Conservation (phyloP, 1,284 basidiomycete genomes). For the Nidula niveotomentosa region DNA sequence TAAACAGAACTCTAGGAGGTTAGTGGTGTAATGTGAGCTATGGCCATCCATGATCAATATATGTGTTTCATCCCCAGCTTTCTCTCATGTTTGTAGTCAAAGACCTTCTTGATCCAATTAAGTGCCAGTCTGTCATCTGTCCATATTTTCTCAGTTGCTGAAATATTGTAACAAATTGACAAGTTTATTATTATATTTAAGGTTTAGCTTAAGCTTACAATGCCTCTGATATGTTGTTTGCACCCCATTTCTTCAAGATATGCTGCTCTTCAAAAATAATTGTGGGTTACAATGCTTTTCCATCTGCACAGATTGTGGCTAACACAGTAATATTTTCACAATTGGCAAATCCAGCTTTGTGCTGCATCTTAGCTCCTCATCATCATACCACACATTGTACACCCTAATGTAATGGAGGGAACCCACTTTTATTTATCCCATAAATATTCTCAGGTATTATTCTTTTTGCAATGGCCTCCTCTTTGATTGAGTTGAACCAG, state of each 20-base stretch:
- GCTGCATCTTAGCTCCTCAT: constrained; percentile 23
- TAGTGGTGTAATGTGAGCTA: constrained; percentile 31
- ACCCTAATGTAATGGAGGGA: constrained; percentile 17
- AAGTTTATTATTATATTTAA: not conserved
- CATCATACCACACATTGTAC: constrained; percentile 20
- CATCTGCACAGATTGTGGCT: constrained; percentile 32
- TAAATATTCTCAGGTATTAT: too few species aligned
- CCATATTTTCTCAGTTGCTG: constrained; percentile 21
- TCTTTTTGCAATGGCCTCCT: too few species aligned
- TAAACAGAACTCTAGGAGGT: constrained; percentile 27
- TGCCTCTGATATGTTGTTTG: constrained; percentile 25
- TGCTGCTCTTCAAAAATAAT: constrained; percentile 35
- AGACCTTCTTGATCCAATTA: constrained; percentile 28
- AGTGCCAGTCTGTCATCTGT: constrained; percentile 21
- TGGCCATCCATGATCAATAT: constrained; percentile 38
- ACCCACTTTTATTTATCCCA: constrained; percentile 31
- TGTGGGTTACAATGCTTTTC: constrained; percentile 20
- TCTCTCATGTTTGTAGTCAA: constrained; percentile 27
- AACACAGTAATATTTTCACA: constrained; percentile 31
- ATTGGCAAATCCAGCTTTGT: constrained; percentile 22
- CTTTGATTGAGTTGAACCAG: too few species aligned
- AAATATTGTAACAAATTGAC: constrained; percentile 7
- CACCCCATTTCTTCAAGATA: constrained; percentile 22
- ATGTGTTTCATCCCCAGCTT: constrained; percentile 22
- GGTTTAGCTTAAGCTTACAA: constrained; percentile 21